Percentiles rank a stretch among this genome's conserved stretches.
These are phyloP conservation scores for Sarocladiaceae sp. DNA, from an alignment of 2,329 filamentous ascomycete genomes.

Conservation along the genomic window DNA sequence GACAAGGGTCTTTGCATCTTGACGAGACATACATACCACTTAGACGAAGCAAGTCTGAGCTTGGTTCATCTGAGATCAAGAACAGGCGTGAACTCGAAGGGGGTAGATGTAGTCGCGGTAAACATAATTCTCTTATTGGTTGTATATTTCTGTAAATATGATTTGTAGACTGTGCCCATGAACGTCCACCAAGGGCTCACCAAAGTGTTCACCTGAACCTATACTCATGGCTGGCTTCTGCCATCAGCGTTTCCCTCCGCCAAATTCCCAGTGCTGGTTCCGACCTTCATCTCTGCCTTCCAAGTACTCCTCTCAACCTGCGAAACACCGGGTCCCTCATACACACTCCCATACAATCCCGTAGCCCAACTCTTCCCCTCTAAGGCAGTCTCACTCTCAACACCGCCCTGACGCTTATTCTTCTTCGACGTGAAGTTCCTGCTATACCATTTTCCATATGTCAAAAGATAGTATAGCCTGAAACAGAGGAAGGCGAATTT, in stretches of 20 bases:
- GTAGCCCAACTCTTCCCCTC: slow-evolving; percentile 52
- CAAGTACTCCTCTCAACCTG: slow-evolving; percentile 49
- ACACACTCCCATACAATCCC: slow-evolving; percentile 55
- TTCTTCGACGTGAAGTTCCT: slow-evolving; percentile 23
- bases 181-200: too few relatives aligned
- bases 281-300: slow-evolving; percentile 32
- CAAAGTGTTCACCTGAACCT: too few relatives aligned
- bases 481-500: slow-evolving; percentile 57
- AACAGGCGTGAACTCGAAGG: too few relatives aligned
- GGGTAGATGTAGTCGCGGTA: too few relatives aligned
- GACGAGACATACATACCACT: too few relatives aligned
- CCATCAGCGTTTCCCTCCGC: slow-evolving; percentile 26
- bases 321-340: slow-evolving; percentile 53
- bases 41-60: too few relatives aligned
- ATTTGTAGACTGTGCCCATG: too few relatives aligned
- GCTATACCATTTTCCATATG: slow-evolving; percentile 59
- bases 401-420: slow-evolving; percentile 12
- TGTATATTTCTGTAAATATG: too few relatives aligned
- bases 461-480: slow-evolving; percentile 55
- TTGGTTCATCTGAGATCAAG: too few relatives aligned
- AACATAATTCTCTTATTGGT: too few relatives aligned
- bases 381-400: slow-evolving; percentile 30
- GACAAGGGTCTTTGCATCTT: too few relatives aligned
- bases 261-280: slow-evolving; percentile 29
- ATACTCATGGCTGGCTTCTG: slow-evolving; percentile 26